Conservation (phyloP, 306 rosid genomes). For the Citrullus mucosospermus region DNA sequence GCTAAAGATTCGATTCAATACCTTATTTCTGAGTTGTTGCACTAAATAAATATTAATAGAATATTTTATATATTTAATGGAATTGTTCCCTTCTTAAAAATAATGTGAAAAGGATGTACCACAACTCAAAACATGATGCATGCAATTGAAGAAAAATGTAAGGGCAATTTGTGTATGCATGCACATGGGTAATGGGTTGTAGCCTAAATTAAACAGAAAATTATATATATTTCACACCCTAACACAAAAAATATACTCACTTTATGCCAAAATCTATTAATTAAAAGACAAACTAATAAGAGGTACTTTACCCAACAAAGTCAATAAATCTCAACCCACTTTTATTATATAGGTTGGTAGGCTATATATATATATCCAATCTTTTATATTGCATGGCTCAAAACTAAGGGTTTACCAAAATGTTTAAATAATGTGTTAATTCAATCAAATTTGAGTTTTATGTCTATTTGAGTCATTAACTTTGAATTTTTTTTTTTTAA, state of each 20-base stretch:
- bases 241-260: background rate
- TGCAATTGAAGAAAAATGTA: background rate
- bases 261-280: background rate
- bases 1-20: no score
- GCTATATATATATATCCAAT: no score
- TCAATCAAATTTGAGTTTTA: no score
- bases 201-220: background rate
- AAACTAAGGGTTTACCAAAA: no score
- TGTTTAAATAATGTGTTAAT: no score
- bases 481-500: no score
- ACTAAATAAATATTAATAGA: no score
- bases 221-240: no score
- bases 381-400: no score
- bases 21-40: no score
- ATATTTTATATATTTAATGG: background rate
- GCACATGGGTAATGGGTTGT: background rate
- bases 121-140: background rate
- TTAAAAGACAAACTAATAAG: background rate
- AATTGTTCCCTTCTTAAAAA: background rate
- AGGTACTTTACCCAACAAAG: background rate
- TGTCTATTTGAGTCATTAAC: no score
- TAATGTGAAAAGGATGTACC: background rate
- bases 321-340: background rate
- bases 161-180: background rate
- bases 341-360: background rate